Evolutionary conservation across 768 basidiomycete species (phyloP).

Genomic region (Mycena metata): DNA sequence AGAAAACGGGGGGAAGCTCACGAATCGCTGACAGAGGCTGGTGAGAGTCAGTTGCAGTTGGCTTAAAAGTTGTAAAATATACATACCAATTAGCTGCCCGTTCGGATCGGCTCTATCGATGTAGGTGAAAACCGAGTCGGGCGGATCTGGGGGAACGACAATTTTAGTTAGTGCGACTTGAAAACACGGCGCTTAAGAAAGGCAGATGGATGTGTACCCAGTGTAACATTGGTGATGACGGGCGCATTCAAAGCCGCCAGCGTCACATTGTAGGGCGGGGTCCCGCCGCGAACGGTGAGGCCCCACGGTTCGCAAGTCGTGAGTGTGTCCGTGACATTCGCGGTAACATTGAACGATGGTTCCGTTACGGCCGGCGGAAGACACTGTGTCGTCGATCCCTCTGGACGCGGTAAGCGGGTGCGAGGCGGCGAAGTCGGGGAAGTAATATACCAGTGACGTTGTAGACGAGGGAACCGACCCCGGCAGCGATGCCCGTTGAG

Average conservation of each 20-base stretch:
- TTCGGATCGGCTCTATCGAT: constrained; percentile 57
- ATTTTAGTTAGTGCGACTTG: background rate
- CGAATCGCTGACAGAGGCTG: constrained; percentile 59
- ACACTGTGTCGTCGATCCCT: constrained; percentile 36
- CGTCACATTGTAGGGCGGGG: constrained; percentile 60
- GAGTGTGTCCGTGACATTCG: constrained; percentile 48
- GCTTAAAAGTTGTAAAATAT: background rate
- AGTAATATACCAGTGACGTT: constrained; percentile 52
- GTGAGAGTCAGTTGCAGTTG: background rate
- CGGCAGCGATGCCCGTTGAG: constrained; percentile 57
- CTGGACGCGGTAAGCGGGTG: constrained; percentile 19
- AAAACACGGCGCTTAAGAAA: background rate
- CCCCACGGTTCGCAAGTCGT: constrained; percentile 64
- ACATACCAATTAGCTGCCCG: constrained; percentile 57
- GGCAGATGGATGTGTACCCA: constrained; percentile 47
- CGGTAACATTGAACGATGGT: constrained; percentile 50
- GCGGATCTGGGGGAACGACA: constrained; percentile 16
- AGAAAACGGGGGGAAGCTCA: constrained; percentile 47
- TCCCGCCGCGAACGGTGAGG: constrained; percentile 57
- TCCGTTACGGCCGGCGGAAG: constrained; percentile 28
- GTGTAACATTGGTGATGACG: constrained; percentile 57
- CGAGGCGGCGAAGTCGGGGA: background rate
- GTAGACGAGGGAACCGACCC: constrained; percentile 51
- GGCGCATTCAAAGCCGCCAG: constrained; percentile 54
- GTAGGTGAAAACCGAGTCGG: constrained; percentile 56